These are phyloP conservation scores for Pichia eremophila DNA, from an alignment of 805 yeast species.

Conservation along the genomic window DNA sequence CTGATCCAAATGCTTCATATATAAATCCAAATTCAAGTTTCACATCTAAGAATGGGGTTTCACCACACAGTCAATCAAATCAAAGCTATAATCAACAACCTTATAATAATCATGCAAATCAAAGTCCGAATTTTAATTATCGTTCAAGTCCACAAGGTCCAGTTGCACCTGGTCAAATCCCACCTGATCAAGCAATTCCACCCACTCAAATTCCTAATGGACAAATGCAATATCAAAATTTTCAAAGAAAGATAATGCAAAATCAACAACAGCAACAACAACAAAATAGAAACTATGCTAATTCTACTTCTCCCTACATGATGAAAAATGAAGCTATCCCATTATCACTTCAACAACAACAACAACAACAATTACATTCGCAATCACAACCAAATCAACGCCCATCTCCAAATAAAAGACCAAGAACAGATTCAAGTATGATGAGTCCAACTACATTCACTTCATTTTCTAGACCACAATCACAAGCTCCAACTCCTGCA, in stretches of 20 bases:
- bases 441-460: slow-evolving; percentile 2
- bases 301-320: not conserved
- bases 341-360: not conserved
- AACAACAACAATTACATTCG: not conserved
- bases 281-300: not conserved
- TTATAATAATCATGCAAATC: not conserved
- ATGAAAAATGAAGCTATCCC: not conserved
- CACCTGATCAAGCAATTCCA: not conserved
- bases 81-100: not conserved
- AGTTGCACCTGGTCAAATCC: not conserved
- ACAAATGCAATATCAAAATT: not conserved
- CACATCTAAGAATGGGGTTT: not conserved
- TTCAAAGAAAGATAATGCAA: not conserved
- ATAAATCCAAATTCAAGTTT: not conserved
- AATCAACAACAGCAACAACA: slow-evolving; percentile 5
- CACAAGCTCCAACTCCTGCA: slow-evolving; percentile 4
- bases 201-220: not conserved
- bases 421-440: slow-evolving; percentile 1
- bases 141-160: slow-evolving; percentile 1
- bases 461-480: slow-evolving; percentile 1
- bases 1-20: not conserved
- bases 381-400: slow-evolving; percentile 2
- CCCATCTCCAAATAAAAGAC: slow-evolving; percentile 3
- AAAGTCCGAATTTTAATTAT: not conserved
- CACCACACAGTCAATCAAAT: not conserved